Evolutionary conservation across 352 stramenopile species (phyloP).

Genomic region (Globisporangium nunn): DNA sequence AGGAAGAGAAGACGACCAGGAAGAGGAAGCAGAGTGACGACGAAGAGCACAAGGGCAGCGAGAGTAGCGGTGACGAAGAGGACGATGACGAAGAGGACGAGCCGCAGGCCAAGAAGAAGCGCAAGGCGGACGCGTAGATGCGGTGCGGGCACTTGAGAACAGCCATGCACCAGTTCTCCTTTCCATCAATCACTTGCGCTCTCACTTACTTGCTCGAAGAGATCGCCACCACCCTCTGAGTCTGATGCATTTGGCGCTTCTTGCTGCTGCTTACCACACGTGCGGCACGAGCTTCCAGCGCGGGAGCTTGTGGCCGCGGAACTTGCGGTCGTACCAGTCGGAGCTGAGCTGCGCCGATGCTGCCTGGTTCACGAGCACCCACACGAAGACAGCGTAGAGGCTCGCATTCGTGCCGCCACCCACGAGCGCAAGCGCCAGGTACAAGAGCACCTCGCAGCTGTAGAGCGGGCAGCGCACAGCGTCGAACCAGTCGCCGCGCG

Average conservation of each 20-base stretch:
- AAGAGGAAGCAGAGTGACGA: slow-evolving; percentile 23
- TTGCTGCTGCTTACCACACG: slow-evolving; percentile 15
- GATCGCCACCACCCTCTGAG: no score
- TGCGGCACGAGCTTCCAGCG: slow-evolving; percentile 30
- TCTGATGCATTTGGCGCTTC: no score
- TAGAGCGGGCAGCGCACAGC: slow-evolving; percentile 58
- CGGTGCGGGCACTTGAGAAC: no score
- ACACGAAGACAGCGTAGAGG: slow-evolving; percentile 38
- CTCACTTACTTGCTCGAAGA: no score
- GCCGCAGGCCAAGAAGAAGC: slow-evolving; percentile 14
- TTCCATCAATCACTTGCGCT: background rate
- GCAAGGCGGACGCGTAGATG: slow-evolving; percentile 8
- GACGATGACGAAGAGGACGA: slow-evolving; percentile 10
- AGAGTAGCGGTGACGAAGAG: slow-evolving; percentile 12
- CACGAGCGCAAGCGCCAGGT: slow-evolving; percentile 39
- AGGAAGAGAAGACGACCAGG: slow-evolving; percentile 23
- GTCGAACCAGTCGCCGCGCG: slow-evolving; percentile 59
- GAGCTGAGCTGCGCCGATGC: slow-evolving; percentile 44
- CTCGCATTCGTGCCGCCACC: slow-evolving; percentile 28
- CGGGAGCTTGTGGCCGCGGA: slow-evolving; percentile 30
- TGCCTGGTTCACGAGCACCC: slow-evolving; percentile 61
- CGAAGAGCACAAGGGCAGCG: no score
- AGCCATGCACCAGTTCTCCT: background rate
- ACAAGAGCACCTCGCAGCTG: slow-evolving; percentile 57
- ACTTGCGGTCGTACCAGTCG: slow-evolving; percentile 54